phyloP scores from a whole-genome alignment of 2,329 filamentous ascomycete genomes.

The Xylaria sp. region DNA sequence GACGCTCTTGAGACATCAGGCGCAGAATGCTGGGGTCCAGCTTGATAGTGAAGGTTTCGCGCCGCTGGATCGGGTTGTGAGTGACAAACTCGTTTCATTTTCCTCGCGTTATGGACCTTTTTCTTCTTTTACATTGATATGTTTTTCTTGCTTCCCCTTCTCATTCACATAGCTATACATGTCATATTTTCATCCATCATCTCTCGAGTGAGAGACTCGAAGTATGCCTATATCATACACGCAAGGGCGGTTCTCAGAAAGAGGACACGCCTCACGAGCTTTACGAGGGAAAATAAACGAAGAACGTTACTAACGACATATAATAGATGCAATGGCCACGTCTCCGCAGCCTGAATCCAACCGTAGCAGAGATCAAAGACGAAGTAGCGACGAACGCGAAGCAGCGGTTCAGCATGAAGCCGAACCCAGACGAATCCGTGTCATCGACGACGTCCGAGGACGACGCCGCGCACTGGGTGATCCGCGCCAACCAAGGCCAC shows the following conservation, averaged over 20 bases:
- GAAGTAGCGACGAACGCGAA: slow-evolving; percentile 84
- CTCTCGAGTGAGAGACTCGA: neutral
- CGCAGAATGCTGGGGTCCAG: slow-evolving; percentile 63
- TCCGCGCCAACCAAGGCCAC: slow-evolving; percentile 96
- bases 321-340: slow-evolving; percentile 63
- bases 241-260: neutral
- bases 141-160: neutral
- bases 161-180: neutral
- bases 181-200: neutral
- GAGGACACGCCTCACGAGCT: neutral
- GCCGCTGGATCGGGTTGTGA: slow-evolving; percentile 66
- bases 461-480: slow-evolving; percentile 77
- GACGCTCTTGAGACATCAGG: slow-evolving; percentile 65
- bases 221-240: neutral
- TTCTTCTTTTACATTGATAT: slow-evolving; percentile 7
- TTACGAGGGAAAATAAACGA: neutral
- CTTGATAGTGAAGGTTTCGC: slow-evolving; percentile 70
- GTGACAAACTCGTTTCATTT: slow-evolving; percentile 47
- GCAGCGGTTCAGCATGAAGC: slow-evolving; percentile 85
- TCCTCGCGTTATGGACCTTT: neutral
- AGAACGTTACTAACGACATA: neutral
- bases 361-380: slow-evolving; percentile 75
- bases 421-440: slow-evolving; percentile 51
- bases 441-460: slow-evolving; percentile 46
- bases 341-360: slow-evolving; percentile 75